Percentiles rank a stretch among this genome's conserved stretches.
Conservation (phyloP, 2,329 filamentous ascomycete species). For the Trichoderma polysporum region DNA sequence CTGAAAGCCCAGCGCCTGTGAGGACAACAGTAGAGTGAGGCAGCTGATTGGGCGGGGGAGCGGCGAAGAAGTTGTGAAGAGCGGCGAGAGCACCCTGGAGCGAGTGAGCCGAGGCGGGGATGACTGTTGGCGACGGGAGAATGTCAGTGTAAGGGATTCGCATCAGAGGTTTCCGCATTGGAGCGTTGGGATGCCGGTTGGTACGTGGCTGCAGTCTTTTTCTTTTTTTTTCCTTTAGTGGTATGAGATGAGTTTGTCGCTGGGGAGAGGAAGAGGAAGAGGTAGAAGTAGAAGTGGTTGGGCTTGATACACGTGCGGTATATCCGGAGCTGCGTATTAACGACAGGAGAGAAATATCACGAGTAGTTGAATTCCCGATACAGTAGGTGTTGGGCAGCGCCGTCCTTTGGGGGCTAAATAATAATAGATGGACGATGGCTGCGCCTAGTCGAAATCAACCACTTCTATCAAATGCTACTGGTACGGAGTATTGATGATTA, state of each 20-base stretch:
- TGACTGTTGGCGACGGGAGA: constrained; percentile 70
- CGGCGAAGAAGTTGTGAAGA: constrained; percentile 71
- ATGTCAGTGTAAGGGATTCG: constrained; percentile 89
- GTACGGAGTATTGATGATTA: background rate
- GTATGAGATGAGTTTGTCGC: background rate
- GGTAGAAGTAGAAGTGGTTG: background rate
- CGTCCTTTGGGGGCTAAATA: background rate
- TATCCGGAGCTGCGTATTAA: background rate
- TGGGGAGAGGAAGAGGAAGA: background rate
- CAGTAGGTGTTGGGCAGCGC: background rate
- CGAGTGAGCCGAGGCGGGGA: constrained; percentile 70
- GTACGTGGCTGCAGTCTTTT: background rate
- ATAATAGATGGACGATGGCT: background rate
- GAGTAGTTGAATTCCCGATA: background rate
- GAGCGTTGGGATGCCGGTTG: constrained; percentile 16
- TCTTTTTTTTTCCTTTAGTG: background rate
- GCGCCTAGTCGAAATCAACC: background rate
- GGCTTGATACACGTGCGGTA: background rate
- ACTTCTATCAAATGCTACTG: background rate
- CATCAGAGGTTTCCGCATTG: constrained; percentile 71
- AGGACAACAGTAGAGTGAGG: constrained; percentile 50
- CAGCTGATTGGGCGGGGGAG: constrained; percentile 52
- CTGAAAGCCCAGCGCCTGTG: constrained; percentile 88
- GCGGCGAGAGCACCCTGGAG: constrained; percentile 73
- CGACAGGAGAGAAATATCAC: background rate